Percentiles rank a stretch among this genome's conserved stretches.
Evolutionary conservation across 192 early-diverging fungal species (phyloP).

Genomic region (Lobosporangium transversale): DNA sequence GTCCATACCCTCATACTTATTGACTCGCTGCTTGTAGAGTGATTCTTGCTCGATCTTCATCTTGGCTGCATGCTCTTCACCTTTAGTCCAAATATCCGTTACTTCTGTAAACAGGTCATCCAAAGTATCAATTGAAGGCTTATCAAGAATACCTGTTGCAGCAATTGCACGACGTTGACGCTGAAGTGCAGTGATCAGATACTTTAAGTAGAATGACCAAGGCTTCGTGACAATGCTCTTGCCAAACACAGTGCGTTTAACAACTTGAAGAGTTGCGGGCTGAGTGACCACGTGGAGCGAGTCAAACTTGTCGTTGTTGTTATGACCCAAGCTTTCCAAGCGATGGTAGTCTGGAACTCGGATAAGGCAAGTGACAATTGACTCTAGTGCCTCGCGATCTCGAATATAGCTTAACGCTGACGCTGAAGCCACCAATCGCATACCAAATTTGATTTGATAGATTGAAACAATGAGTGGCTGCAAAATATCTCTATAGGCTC

Average conservation of each 20-base stretch:
- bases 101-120: slow-evolving; percentile 68
- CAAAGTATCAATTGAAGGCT: slow-evolving; percentile 52
- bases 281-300: slow-evolving; percentile 57
- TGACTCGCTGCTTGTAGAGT: slow-evolving; percentile 65
- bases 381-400: slow-evolving; percentile 37
- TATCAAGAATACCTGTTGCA: slow-evolving; percentile 53
- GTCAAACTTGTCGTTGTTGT: slow-evolving; percentile 47
- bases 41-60: slow-evolving; percentile 60
- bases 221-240: slow-evolving; percentile 44
- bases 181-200: slow-evolving; percentile 59
- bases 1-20: slow-evolving; percentile 58
- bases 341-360: slow-evolving; percentile 50
- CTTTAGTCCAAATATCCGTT: slow-evolving; percentile 68
- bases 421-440: slow-evolving; percentile 63
- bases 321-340: no score
- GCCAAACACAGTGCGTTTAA: slow-evolving; percentile 61
- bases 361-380: slow-evolving; percentile 52
- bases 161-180: slow-evolving; percentile 51
- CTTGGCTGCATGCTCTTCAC: slow-evolving; percentile 66
- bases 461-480: slow-evolving; percentile 75
- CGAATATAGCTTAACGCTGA: slow-evolving; percentile 11
- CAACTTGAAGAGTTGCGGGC: slow-evolving; percentile 39
- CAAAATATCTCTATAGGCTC: slow-evolving; percentile 78
- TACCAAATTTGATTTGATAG: slow-evolving; percentile 79
- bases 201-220: slow-evolving; percentile 64